Conservation (phyloP, 1,139 yeast species). For the Hyphopichia burtonii region DNA sequence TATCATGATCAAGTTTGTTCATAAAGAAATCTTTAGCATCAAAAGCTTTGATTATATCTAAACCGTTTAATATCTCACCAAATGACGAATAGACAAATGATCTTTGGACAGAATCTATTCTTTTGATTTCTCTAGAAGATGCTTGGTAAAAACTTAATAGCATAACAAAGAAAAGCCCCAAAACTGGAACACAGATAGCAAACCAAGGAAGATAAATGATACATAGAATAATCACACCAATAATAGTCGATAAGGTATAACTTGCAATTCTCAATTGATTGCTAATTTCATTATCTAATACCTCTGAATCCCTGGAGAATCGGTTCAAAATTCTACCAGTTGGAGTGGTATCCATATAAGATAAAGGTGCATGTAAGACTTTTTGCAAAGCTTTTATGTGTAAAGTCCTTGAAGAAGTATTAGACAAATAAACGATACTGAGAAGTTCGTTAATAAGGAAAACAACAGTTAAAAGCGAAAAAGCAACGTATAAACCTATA, state of each 20-base stretch:
- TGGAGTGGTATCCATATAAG: slow-evolving; percentile 60
- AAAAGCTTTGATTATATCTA: slow-evolving; percentile 27
- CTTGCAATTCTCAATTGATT: slow-evolving; percentile 55
- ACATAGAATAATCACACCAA: slow-evolving; percentile 66
- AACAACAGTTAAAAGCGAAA: slow-evolving; percentile 35
- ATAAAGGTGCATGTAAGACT: slow-evolving; percentile 55
- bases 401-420: slow-evolving; percentile 13
- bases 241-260: slow-evolving; percentile 50
- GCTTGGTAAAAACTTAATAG: slow-evolving; percentile 58
- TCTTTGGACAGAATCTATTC: slow-evolving; percentile 43
- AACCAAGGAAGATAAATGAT: slow-evolving; percentile 72
- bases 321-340: slow-evolving; percentile 59
- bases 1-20: slow-evolving; percentile 17
- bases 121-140: slow-evolving; percentile 35
- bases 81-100: slow-evolving; percentile 30
- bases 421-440: slow-evolving; percentile 31
- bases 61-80: slow-evolving; percentile 27
- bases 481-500: slow-evolving; percentile 61
- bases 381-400: slow-evolving; percentile 41
- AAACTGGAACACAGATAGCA: slow-evolving; percentile 66
- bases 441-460: slow-evolving; percentile 36
- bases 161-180: slow-evolving; percentile 44
- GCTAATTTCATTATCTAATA: slow-evolving; percentile 71
- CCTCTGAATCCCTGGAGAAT: slow-evolving; percentile 80
- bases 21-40: slow-evolving; percentile 17